phyloP scores from a whole-genome alignment of 2,329 filamentous ascomycete genomes.

The Hypomyces rosellus region DNA sequence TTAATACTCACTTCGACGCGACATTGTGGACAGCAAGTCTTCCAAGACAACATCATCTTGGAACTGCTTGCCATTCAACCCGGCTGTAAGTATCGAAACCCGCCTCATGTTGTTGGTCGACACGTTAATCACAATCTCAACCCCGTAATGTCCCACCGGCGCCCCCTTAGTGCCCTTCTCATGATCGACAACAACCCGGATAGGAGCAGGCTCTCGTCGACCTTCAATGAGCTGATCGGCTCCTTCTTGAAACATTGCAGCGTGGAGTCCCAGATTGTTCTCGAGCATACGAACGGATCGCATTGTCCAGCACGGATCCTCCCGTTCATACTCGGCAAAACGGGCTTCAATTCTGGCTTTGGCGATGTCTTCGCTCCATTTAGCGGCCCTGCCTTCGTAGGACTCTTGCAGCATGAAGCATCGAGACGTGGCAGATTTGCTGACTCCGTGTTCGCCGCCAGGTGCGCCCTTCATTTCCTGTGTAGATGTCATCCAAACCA shows the following conservation, averaged over 20 bases:
- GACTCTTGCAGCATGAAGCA: slow-evolving; percentile 67
- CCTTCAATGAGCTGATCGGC: slow-evolving; percentile 56
- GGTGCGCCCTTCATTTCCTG: slow-evolving; percentile 53
- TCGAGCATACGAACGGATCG: slow-evolving; percentile 61
- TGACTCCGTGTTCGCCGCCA: slow-evolving; percentile 32
- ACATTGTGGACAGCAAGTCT: slow-evolving; percentile 68
- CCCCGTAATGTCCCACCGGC: slow-evolving; percentile 59
- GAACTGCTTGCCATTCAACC: slow-evolving; percentile 63
- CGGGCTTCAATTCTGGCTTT: slow-evolving; percentile 82
- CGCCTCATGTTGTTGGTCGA: slow-evolving; percentile 45
- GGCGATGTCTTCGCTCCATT: slow-evolving; percentile 76
- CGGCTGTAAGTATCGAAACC: slow-evolving; percentile 47
- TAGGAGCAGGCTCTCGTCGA: slow-evolving; percentile 59
- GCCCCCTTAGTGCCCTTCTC: slow-evolving; percentile 60
- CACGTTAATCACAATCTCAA: slow-evolving; percentile 65
- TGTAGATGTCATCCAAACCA: slow-evolving; percentile 62
- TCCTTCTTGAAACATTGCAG: slow-evolving; percentile 67
- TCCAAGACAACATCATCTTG: slow-evolving; percentile 67
- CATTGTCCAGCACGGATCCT: slow-evolving; percentile 74
- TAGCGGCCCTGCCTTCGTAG: slow-evolving; percentile 71
- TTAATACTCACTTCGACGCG: slow-evolving; percentile 57
- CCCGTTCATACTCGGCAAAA: slow-evolving; percentile 77
- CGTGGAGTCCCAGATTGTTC: slow-evolving; percentile 52
- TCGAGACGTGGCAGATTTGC: slow-evolving; percentile 51
- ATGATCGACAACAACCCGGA: slow-evolving; percentile 69